Conservation (phyloP, 441 rosid genomes). For the Kokia cookei region DNA sequence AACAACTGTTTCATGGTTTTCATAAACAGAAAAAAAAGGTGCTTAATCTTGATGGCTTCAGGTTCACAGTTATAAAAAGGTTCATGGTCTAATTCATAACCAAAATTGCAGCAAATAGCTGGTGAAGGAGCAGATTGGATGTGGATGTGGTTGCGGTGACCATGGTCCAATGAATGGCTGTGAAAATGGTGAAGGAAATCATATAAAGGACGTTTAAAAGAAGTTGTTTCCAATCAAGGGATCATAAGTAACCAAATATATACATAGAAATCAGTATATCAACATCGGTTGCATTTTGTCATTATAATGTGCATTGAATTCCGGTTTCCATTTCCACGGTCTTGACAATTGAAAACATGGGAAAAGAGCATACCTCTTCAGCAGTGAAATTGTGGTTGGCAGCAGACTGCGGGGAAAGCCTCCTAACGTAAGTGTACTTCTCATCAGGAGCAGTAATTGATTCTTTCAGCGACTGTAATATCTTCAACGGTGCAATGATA, state of each 20-base stretch:
- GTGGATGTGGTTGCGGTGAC: neutral
- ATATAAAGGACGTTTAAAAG: neutral
- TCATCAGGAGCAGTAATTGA: slow-evolving; percentile 59
- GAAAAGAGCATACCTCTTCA: slow-evolving; percentile 55
- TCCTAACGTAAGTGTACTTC: slow-evolving; percentile 66
- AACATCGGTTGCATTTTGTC: neutral
- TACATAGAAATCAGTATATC: neutral
- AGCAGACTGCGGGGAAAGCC: slow-evolving; percentile 69
- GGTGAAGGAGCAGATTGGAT: neutral
- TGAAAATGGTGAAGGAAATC: neutral
- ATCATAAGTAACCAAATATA: neutral
- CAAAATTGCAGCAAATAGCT: neutral
- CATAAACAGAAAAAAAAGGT: neutral
- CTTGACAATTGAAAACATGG: neutral
- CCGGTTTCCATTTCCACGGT: neutral
- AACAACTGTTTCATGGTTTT: neutral
- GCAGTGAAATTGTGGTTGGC: slow-evolving; percentile 61
- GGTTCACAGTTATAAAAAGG: neutral
- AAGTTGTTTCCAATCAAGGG: neutral
- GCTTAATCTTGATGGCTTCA: neutral
- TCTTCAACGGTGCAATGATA: slow-evolving; percentile 85
- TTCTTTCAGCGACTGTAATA: slow-evolving; percentile 79
- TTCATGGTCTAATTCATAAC: neutral
- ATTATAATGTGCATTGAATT: neutral
- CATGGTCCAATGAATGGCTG: neutral